Conservation (phyloP, 495 filamentous ascomycete genomes). For the Xylaria palmicola region DNA sequence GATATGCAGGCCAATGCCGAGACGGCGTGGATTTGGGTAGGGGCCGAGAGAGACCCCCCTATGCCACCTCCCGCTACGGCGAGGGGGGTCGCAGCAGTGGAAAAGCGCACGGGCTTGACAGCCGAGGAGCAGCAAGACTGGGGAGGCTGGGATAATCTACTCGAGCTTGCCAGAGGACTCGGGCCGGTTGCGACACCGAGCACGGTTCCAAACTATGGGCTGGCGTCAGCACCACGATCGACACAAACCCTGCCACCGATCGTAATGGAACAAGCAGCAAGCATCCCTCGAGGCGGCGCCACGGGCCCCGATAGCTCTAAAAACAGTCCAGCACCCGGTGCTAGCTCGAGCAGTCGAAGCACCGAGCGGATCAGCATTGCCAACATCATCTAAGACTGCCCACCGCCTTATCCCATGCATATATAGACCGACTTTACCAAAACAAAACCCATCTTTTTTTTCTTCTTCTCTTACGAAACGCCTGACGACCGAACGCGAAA, state of each 20-base stretch:
- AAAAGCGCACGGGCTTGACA: slow-evolving; percentile 37
- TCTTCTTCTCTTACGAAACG: slow-evolving; percentile 5
- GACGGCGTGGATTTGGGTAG: slow-evolving; percentile 84
- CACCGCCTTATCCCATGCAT: neutral
- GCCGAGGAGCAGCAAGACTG: slow-evolving; percentile 53
- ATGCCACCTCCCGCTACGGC: slow-evolving; percentile 18
- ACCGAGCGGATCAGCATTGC: slow-evolving; percentile 73
- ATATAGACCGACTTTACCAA: neutral
- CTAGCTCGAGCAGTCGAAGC: slow-evolving; percentile 37
- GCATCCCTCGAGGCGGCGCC: slow-evolving; percentile 31
- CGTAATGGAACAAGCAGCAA: slow-evolving; percentile 31
- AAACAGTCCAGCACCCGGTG: slow-evolving; percentile 37
- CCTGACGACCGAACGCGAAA: slow-evolving; percentile 12
- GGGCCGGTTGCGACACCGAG: slow-evolving; percentile 22
- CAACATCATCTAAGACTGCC: slow-evolving; percentile 67
- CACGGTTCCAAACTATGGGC: slow-evolving; percentile 20
- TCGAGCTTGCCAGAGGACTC: slow-evolving; percentile 37
- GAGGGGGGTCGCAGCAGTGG: slow-evolving; percentile 22
- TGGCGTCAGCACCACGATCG: slow-evolving; percentile 4
- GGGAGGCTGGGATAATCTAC: slow-evolving; percentile 55
- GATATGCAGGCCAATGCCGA: slow-evolving; percentile 85
- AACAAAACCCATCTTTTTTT: neutral
- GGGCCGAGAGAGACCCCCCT: slow-evolving; percentile 52
- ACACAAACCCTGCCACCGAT: slow-evolving; percentile 29
- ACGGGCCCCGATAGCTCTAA: slow-evolving; percentile 33